phyloP scores from a whole-genome alignment of 176 grass and related monocot species.

The Poa annua region DNA sequence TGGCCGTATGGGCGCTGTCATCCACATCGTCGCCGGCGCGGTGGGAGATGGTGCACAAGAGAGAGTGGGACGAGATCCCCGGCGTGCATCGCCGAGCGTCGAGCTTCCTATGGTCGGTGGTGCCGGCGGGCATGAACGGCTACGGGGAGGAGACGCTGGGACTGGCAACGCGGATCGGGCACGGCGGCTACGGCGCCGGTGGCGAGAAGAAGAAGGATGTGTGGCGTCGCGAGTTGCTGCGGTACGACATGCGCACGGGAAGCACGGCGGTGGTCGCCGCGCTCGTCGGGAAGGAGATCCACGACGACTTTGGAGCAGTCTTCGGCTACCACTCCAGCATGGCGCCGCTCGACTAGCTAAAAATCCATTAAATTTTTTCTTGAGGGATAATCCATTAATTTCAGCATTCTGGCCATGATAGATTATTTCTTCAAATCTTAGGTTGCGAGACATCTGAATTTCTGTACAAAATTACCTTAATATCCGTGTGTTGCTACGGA shows the following conservation, averaged over 20 bases:
- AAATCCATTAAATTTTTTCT: no score
- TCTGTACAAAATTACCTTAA: no score
- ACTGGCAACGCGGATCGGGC: background rate
- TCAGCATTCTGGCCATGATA: no score
- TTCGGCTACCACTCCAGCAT: slow-evolving; percentile 39
- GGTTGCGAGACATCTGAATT: no score
- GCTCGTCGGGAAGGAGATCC: background rate
- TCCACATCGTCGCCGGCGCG: background rate
- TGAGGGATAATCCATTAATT: no score
- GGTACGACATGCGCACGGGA: background rate
- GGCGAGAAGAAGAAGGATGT: no score
- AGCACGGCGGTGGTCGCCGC: background rate
- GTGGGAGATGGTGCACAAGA: slow-evolving; percentile 19
- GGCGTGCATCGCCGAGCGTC: background rate
- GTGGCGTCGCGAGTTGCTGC: background rate
- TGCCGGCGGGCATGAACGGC: background rate
- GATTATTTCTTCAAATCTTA: no score
- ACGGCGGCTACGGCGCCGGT: background rate
- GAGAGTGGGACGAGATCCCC: slow-evolving; percentile 3
- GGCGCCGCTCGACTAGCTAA: background rate
- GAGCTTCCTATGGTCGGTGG: slow-evolving; percentile 6
- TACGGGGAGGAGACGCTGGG: background rate
- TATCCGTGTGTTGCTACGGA: no score
- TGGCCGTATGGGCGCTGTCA: slow-evolving; percentile 20
- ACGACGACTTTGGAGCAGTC: background rate